Evolutionary conservation across 805 yeast species (phyloP).

Genomic region (Naumovozyma dairenensis): DNA sequence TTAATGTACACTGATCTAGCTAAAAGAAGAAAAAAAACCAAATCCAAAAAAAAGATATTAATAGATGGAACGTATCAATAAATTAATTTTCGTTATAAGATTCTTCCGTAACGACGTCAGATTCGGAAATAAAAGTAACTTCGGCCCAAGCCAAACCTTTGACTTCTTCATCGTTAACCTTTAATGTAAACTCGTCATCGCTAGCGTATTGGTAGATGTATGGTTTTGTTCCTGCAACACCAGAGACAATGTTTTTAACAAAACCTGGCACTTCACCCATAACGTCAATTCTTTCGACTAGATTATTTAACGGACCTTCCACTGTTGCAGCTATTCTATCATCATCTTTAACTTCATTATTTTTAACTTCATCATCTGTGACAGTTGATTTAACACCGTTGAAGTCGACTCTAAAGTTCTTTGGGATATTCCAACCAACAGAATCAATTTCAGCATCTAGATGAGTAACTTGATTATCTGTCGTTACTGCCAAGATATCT

Average conservation of each 20-base stretch:
- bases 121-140: slow-evolving; percentile 28
- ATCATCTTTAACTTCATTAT: slow-evolving; percentile 18
- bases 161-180: slow-evolving; percentile 13
- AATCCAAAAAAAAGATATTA: too few species aligned
- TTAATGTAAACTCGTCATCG: slow-evolving; percentile 27
- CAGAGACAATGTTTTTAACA: slow-evolving; percentile 85
- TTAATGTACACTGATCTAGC: too few species aligned
- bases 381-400: slow-evolving; percentile 39
- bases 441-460: slow-evolving; percentile 49
- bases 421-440: slow-evolving; percentile 89
- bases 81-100: slow-evolving; percentile 7
- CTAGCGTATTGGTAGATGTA: slow-evolving; percentile 87
- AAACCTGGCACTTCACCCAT: slow-evolving; percentile 95
- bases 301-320: slow-evolving; percentile 47
- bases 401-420: slow-evolving; percentile 49
- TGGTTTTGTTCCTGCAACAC: slow-evolving; percentile 95
- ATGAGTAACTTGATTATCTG: slow-evolving; percentile 57
- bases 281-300: slow-evolving; percentile 90
- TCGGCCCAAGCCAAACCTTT: slow-evolving; percentile 27
- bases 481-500: slow-evolving; percentile 54
- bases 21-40: too few species aligned
- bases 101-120: slow-evolving; percentile 22
- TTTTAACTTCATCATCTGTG: slow-evolving; percentile 34
- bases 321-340: slow-evolving; percentile 40
- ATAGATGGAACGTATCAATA: too few species aligned